These are phyloP conservation scores for Beauveria scarabaeidicola DNA, from an alignment of 2,329 filamentous ascomycete genomes.

Conservation along the genomic window DNA sequence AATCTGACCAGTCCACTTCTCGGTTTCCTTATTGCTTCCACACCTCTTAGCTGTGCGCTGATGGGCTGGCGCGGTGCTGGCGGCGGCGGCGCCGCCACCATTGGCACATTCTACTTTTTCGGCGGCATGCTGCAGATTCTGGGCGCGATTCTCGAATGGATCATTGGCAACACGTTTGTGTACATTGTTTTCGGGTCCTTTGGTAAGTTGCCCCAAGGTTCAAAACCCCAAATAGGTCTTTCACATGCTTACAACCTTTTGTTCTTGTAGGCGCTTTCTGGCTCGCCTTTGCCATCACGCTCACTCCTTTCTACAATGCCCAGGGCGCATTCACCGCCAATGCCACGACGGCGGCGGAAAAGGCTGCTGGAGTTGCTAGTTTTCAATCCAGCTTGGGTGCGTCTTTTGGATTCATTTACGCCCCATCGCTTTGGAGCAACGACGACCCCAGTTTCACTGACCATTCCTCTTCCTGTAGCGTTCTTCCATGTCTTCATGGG, in stretches of 20 bases:
- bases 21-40: neutral
- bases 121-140: constrained; percentile 39
- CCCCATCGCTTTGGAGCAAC: too few relatives aligned
- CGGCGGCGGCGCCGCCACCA: constrained; percentile 32
- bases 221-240: too few relatives aligned
- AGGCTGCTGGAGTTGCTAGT: constrained; percentile 16
- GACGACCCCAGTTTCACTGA: neutral
- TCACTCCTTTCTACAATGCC: constrained; percentile 3
- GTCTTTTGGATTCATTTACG: constrained; percentile 8
- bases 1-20: neutral
- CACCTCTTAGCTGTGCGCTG: constrained; percentile 23
- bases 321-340: constrained; percentile 1
- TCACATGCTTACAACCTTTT: neutral
- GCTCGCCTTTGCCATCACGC: constrained; percentile 4
- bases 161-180: constrained; percentile 45
- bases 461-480: constrained; percentile 18
- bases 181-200: constrained; percentile 38
- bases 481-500: constrained; percentile 56
- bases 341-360: constrained; percentile 8
- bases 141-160: constrained; percentile 40
- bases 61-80: constrained; percentile 41
- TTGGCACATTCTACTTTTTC: constrained; percentile 35
- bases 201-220: neutral
- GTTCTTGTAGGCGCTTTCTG: neutral
- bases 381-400: constrained; percentile 44